Evolutionary conservation across 2,329 filamentous ascomycete species (phyloP), one percentile per base, ranked within the genome.

Genomic region (Penicillium decumbens): DNA sequence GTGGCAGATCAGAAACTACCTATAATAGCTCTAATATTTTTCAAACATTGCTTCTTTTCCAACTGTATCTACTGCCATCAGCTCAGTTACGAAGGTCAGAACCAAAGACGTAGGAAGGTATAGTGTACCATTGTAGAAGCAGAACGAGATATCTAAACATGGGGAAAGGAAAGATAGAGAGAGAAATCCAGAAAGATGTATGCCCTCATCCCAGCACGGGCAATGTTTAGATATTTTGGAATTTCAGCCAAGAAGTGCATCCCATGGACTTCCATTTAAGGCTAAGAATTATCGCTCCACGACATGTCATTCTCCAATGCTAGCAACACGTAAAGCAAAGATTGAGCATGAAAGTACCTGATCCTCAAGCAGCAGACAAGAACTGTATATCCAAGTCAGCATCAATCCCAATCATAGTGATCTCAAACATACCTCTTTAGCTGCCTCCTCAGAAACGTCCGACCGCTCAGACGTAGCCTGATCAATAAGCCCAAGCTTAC

Each of bases 401-500:
- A 27, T 12, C 6, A 41, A 30, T 24, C 35, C 13, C 13, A 25
- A 24, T 25, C 27, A 1, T 12, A 27, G 10, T 29, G 12, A 8
- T 27, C 12, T 25, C 28, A 41, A 43, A 45, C 67, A 62, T 51
- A 70, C 69, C 74, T 82, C 77, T 45, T 76, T 80, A n/a, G 87
- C 89, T 61, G 91, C 85, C 39, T 88, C 82, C 44, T 82, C 78
- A 0, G 79, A 81, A 4, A 91, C 81, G 27, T 81, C 75, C 1
- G 87, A 90, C 15, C 76, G 73, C 38, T 87, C 82, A 2, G 79
- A 80, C 61, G 82, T 74, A 41, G 72, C 76, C 45, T 77, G 75
- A 55, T 87, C 83, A 60, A 97, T 84, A 64, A 95, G 73, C 0
- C 90, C 88, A 48, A 95, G 72, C 58, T 76, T 81, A 37, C 78